Conservation (phyloP, 2,329 filamentous ascomycete genomes). For the Trichocomaceae sp. region DNA sequence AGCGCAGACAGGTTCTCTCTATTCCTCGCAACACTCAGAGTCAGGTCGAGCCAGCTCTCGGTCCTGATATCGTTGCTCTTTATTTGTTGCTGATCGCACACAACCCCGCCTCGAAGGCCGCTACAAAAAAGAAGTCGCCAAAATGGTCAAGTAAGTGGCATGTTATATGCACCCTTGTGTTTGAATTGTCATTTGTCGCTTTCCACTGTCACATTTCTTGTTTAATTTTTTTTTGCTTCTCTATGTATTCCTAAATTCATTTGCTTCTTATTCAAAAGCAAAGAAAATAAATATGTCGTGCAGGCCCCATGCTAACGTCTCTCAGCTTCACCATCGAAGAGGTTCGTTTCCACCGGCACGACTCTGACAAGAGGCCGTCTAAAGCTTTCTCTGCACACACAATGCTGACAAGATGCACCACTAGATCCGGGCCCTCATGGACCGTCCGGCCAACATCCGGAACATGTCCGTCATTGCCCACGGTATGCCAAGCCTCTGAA, state of each 20-base stretch:
- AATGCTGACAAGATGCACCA: slow-evolving; percentile 18
- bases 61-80: slow-evolving; percentile 34
- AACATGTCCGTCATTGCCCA: slow-evolving; percentile 99
- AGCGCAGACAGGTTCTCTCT: slow-evolving; percentile 35
- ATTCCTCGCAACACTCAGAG: slow-evolving; percentile 14
- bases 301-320: slow-evolving; percentile 25
- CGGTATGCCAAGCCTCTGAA: slow-evolving; percentile 46
- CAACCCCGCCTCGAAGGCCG: slow-evolving; percentile 37
- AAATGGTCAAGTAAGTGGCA: slow-evolving; percentile 96
- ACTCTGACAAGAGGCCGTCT: neutral
- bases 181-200: neutral
- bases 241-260: neutral
- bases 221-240: neutral
- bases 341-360: slow-evolving; percentile 43
- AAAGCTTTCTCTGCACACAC: neutral
- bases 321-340: slow-evolving; percentile 95
- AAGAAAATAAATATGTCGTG: neutral
- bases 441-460: slow-evolving; percentile 56
- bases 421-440: slow-evolving; percentile 44
- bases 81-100: slow-evolving; percentile 12
- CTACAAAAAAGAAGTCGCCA: slow-evolving; percentile 59
- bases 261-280: neutral
- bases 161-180: neutral
- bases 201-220: neutral
- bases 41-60: slow-evolving; percentile 41